phyloP scores from a whole-genome alignment of 305 asterid genomes.

The Fraxinus platypoda region DNA sequence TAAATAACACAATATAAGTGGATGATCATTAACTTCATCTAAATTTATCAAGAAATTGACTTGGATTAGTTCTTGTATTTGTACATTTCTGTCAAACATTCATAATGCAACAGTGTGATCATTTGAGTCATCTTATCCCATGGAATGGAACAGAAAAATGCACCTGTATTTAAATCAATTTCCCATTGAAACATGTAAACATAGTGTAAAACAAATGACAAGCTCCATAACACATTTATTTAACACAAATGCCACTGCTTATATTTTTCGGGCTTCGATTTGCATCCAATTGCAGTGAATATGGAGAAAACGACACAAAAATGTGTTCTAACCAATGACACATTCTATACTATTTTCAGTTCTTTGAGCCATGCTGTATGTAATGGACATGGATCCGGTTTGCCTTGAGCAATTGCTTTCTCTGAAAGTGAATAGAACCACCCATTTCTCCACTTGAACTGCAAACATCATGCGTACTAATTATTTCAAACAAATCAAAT shows the following conservation, averaged over 20 bases:
- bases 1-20: background rate
- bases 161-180: background rate
- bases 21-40: background rate
- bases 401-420: constrained; percentile 72
- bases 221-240: background rate
- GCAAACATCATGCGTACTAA: constrained; percentile 17
- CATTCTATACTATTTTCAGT: constrained; percentile 48
- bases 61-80: background rate
- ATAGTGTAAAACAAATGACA: background rate
- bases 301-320: background rate
- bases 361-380: constrained; percentile 96
- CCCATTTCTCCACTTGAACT: constrained; percentile 97
- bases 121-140: background rate
- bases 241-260: background rate
- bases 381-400: constrained; percentile 83
- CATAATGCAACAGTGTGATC: background rate
- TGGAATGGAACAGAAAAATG: background rate
- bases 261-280: background rate
- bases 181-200: background rate
- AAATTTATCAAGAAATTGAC: background rate
- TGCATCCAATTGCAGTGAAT: background rate
- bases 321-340: background rate
- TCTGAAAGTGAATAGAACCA: constrained; percentile 90
- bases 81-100: background rate
- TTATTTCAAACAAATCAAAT: background rate